Evolutionary conservation across 768 basidiomycete species (phyloP), one percentile per base, ranked within the genome.

Genomic region (Serendipita indica): DNA sequence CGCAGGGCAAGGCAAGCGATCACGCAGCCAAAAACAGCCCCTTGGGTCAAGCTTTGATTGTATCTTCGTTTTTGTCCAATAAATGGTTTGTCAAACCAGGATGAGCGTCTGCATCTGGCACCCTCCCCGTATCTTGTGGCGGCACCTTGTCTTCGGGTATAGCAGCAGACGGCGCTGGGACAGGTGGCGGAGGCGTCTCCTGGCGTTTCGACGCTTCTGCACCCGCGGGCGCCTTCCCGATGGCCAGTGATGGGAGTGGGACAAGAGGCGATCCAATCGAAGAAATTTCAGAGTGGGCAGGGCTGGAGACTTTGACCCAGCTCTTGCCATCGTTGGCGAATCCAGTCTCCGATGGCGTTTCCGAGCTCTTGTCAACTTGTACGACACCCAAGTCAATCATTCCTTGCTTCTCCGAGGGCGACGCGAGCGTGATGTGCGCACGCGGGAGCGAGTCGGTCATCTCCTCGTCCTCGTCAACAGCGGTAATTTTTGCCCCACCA

Each of bases 11-110:
- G n/a, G n/a, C n/a, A n/a, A n/a, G n/a, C n/a, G n/a, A n/a, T n/a
- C n/a, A n/a, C n/a, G n/a, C n/a, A n/a, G n/a, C n/a, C n/a, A n/a
- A n/a, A n/a, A n/a, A n/a, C n/a, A n/a, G n/a, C n/a, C n/a, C n/a
- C n/a, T n/a, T n/a, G 16, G 6, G 27, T 43, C 41, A 43, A n/a
- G 41, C 41, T 7, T n/a, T 6, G 16, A 43, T 43, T 7, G 81
- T 80, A 67, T 79, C 78, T 71, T 85, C 83, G 66, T 78, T 83
- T 59, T 72, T 69, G 65, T 85, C 81, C 68, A 81, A 70, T 34
- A 84, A 72, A n/a, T 81, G 82, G 65, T 86, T 84, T 30, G 71
- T 76, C 65, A 75, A 73, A n/a, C 77, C 71, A 10, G 75, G 77
- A 28, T 76, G 75, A 58, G 71, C 75, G 62, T 84, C 82, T 28